Evolutionary conservation across 139 green algal genomes (phyloP).

Genomic region (Chlamydomonas eustigma): DNA sequence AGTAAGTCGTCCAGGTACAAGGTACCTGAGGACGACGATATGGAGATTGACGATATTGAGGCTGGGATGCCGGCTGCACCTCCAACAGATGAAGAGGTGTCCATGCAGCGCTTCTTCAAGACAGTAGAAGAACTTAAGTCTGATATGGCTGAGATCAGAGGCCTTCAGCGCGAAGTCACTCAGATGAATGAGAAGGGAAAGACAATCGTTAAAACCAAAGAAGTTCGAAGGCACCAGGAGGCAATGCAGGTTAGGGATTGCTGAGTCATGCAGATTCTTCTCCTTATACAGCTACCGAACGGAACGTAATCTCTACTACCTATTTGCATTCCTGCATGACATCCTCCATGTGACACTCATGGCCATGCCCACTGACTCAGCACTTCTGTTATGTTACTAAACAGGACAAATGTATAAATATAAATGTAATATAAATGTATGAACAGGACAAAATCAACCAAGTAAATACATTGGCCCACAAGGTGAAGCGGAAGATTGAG

Average conservation of each 20-base stretch:
- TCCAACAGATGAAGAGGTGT: not conserved
- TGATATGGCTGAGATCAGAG: slow-evolving; percentile 36
- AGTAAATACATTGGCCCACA: slow-evolving; percentile 66
- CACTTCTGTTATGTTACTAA: no score
- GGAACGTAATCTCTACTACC: no score
- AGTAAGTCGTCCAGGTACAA: not conserved
- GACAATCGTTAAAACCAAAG: slow-evolving; percentile 67
- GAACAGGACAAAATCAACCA: slow-evolving; percentile 66
- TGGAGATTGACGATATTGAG: not conserved
- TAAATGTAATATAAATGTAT: no score
- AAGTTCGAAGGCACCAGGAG: slow-evolving; percentile 76
- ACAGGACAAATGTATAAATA: no score
- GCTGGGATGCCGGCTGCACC: not conserved
- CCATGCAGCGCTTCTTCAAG: slow-evolving; percentile 74
- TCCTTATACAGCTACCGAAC: no score
- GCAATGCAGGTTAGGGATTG: slow-evolving; percentile 84
- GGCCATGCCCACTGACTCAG: no score
- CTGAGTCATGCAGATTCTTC: no score
- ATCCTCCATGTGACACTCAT: no score
- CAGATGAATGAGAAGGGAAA: slow-evolving; percentile 76
- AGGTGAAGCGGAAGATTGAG: slow-evolving; percentile 77
- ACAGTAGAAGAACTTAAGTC: slow-evolving; percentile 67
- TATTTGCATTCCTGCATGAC: no score
- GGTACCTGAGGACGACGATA: not conserved
- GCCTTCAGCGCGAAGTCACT: slow-evolving; percentile 23